Evolutionary conservation across 2,329 filamentous ascomycete genomes (phyloP).

Genomic region (Apiospora arundinis): DNA sequence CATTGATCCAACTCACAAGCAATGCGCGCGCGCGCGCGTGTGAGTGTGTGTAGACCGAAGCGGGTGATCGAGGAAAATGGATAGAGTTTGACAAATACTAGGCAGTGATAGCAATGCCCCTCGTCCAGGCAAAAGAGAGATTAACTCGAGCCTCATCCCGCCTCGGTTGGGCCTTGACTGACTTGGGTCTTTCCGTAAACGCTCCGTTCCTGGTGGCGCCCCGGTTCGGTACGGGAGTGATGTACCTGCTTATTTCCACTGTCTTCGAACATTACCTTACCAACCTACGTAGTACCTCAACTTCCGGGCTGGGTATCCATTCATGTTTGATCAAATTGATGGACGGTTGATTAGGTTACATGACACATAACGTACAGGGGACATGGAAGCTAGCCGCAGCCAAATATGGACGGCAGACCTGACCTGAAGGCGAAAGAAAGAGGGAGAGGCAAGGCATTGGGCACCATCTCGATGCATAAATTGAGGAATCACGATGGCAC

Average conservation of each 20-base stretch:
- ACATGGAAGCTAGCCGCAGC: neutral
- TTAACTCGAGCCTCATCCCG: constrained; percentile 8
- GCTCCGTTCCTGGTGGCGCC: constrained; percentile 5
- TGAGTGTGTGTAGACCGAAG: neutral
- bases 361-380: constrained; percentile 4
- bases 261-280: neutral
- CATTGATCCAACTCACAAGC: neutral
- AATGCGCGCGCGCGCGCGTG: too few species aligned
- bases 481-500: constrained; percentile 8
- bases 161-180: neutral
- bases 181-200: neutral
- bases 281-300: neutral
- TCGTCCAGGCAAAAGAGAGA: neutral
- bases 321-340: neutral
- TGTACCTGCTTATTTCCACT: neutral
- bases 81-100: neutral
- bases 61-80: neutral
- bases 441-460: neutral
- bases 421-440: neutral
- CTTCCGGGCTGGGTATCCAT: neutral
- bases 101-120: neutral
- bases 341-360: neutral
- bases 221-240: neutral
- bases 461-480: constrained; percentile 17
- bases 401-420: neutral